Conservation (phyloP, 345 rosid genomes). For the Dipteronia dyeriana region DNA sequence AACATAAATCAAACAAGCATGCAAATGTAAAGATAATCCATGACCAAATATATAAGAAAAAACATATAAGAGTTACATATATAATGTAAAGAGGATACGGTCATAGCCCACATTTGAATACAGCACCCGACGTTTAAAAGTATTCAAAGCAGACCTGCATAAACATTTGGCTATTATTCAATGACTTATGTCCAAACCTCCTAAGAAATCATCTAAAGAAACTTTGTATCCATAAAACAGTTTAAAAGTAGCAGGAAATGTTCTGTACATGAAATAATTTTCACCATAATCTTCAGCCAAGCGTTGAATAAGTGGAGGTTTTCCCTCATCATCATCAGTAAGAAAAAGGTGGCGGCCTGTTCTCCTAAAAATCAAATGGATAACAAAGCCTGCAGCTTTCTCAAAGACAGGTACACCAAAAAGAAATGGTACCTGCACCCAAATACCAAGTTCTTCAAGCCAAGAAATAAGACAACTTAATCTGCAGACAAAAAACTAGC, state of each 20-base stretch:
- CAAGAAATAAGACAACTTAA: conserved; percentile 4
- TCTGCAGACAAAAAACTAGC: neutral
- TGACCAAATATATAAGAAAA: neutral
- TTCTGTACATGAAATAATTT: conserved; percentile 65
- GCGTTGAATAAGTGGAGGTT: conserved; percentile 77
- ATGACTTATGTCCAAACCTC: conserved; percentile 11
- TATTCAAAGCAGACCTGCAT: conserved; percentile 81
- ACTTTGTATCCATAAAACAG: conserved; percentile 10
- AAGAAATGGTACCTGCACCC: conserved; percentile 90
- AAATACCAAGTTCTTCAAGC: conserved; percentile 19
- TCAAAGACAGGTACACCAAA: conserved; percentile 90
- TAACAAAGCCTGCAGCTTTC: conserved; percentile 75
- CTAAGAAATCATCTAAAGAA: conserved; percentile 10
- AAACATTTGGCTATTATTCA: conserved; percentile 24
- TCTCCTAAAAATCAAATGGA: conserved; percentile 93
- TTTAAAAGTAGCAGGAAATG: neutral
- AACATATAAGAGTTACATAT: conserved; percentile 12
- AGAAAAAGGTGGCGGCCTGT: conserved; percentile 96
- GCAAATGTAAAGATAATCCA: neutral
- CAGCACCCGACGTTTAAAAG: conserved; percentile 78
- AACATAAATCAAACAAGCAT: conserved; percentile 10
- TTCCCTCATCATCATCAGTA: conserved; percentile 77
- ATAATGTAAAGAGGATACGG: conserved; percentile 63
- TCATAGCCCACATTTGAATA: conserved; percentile 91
- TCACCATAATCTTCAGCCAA: conserved; percentile 72